Conservation (phyloP, 2,329 filamentous ascomycete genomes). For the Aspergillus pseudonomiae region DNA sequence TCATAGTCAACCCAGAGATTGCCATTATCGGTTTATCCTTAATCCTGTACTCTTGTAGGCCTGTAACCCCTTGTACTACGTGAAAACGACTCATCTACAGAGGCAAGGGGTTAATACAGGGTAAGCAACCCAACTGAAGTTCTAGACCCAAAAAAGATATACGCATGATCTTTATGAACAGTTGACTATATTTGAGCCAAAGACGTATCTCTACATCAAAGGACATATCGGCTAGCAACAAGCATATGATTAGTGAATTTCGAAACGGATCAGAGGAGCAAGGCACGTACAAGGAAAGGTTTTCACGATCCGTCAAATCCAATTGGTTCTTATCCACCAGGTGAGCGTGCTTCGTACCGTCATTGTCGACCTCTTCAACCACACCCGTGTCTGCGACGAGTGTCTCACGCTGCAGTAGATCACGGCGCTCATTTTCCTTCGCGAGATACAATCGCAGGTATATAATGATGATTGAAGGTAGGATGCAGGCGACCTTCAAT, state of each 20-base stretch:
- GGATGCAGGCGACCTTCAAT: slow-evolving; percentile 40
- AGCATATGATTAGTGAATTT: not conserved
- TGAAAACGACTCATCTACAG: too few relatives aligned
- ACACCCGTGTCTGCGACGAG: not conserved
- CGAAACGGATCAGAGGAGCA: not conserved
- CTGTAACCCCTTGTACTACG: rapidly evolving
- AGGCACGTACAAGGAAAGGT: slow-evolving; percentile 18
- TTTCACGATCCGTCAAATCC: slow-evolving; percentile 42
- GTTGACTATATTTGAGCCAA: not conserved
- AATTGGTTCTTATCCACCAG: slow-evolving; percentile 42
- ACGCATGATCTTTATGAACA: not conserved
- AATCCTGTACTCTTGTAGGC: not conserved
- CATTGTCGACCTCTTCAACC: slow-evolving; percentile 3
- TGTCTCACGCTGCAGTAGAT: slow-evolving; percentile 24
- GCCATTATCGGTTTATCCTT: not conserved
- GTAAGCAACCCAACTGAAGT: too few relatives aligned
- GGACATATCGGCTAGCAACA: not conserved
- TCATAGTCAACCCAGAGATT: not conserved
- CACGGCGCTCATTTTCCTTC: slow-evolving; percentile 45
- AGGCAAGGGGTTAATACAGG: too few relatives aligned
- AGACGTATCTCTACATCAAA: not conserved
- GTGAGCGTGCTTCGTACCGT: slow-evolving; percentile 31
- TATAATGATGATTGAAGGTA: slow-evolving; percentile 45
- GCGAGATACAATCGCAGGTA: slow-evolving; percentile 45
- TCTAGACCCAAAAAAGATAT: too few relatives aligned